A percentile compares a stretch with the other conserved stretches of the same genome.
These are phyloP conservation scores for Aphanomyces cochlioides DNA, from an alignment of 352 stramenopile genomes.

Conservation along the genomic window DNA sequence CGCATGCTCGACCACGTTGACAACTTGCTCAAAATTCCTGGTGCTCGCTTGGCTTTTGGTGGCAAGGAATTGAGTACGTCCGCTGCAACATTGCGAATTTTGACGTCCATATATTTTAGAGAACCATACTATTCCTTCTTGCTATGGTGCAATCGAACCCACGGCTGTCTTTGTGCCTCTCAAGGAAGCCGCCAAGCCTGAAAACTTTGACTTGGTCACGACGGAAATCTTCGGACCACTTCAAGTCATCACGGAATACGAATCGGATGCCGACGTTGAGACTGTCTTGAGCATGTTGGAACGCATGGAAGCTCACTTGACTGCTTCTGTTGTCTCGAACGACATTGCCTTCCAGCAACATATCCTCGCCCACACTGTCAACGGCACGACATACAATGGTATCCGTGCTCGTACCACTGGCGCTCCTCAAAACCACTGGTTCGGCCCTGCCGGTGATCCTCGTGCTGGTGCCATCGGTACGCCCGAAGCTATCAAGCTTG, in stretches of 20 bases:
- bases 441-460: slow-evolving; percentile 95
- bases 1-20: slow-evolving; percentile 92
- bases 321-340: slow-evolving; percentile 96
- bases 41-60: slow-evolving; percentile 93
- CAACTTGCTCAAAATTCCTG: slow-evolving; percentile 89
- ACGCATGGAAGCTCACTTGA: slow-evolving; percentile 96
- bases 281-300: slow-evolving; percentile 92
- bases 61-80: slow-evolving; percentile 83
- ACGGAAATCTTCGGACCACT: slow-evolving; percentile 99
- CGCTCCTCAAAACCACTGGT: slow-evolving; percentile 94
- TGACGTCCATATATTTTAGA: slow-evolving; percentile 40
- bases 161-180: slow-evolving; percentile 97
- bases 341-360: slow-evolving; percentile 92
- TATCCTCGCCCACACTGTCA: slow-evolving; percentile 97
- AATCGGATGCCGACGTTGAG: slow-evolving; percentile 85
- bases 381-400: slow-evolving; percentile 98
- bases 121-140: slow-evolving; percentile 92
- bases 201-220: slow-evolving; percentile 92
- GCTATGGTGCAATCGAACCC: slow-evolving; percentile 96
- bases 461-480: slow-evolving; percentile 96
- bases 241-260: slow-evolving; percentile 94
- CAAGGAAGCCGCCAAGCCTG: slow-evolving; percentile 91
- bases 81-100: not conserved
- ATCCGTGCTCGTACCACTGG: slow-evolving; percentile 94
- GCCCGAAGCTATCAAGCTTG: slow-evolving; percentile 97